Conservation (phyloP, 2,329 filamentous ascomycete genomes). For the Anthostomella pinea region DNA sequence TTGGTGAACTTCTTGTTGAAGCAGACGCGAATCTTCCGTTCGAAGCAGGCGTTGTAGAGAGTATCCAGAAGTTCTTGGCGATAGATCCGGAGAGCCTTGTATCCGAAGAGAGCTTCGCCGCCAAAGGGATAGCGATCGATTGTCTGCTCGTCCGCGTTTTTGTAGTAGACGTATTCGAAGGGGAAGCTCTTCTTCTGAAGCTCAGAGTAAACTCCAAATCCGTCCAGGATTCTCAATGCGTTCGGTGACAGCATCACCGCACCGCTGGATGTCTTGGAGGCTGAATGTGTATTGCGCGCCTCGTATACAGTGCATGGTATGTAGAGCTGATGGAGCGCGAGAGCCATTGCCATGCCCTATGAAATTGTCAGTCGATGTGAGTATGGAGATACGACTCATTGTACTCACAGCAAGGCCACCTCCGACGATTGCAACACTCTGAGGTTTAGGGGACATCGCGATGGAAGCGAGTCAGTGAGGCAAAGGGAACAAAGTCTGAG, state of each 20-base stretch:
- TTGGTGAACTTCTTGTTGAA: constrained; percentile 48
- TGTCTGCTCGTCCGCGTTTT: constrained; percentile 31
- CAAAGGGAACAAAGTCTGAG: no score
- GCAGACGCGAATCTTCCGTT: constrained; percentile 39
- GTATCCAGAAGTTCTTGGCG: constrained; percentile 49
- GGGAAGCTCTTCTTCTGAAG: constrained; percentile 45
- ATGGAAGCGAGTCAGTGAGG: no score
- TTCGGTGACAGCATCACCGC: constrained; percentile 61
- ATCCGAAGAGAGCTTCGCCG: constrained; percentile 34
- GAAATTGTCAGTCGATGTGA: background rate
- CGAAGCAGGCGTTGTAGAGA: constrained; percentile 39
- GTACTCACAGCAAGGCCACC: constrained; percentile 13
- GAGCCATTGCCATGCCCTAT: constrained; percentile 50
- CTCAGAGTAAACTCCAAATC: constrained; percentile 44
- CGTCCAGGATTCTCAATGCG: constrained; percentile 51
- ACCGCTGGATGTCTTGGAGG: constrained; percentile 44
- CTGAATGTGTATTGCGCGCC: constrained; percentile 28
- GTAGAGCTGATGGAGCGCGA: constrained; percentile 49
- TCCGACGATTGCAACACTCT: constrained; percentile 19
- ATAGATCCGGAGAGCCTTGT: constrained; percentile 52
- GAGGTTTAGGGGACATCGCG: no score
- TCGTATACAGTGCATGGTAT: constrained; percentile 49
- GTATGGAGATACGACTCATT: no score
- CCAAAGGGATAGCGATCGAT: constrained; percentile 37
- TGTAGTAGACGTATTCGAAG: constrained; percentile 49